Evolutionary conservation across 1,284 basidiomycete genomes (phyloP), one percentile per base, ranked within the genome.

Genomic region (Microbotryomycetes sp.): DNA sequence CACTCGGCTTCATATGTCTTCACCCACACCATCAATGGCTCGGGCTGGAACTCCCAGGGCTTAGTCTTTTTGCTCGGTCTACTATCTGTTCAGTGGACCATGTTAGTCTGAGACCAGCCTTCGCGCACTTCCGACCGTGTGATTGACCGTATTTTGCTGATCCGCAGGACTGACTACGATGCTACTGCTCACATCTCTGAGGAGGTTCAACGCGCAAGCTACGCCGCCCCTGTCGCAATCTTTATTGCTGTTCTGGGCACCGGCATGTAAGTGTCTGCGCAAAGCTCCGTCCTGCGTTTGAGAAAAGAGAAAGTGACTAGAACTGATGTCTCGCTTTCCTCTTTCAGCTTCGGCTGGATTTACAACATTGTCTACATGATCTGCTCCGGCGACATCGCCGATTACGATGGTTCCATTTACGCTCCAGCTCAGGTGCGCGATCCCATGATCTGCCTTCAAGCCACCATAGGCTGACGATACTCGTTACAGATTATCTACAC

Each of bases 31-130:
- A 75, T 83, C 58, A 90, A 92, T 72, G 80, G 83, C 63, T 87
- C 88, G 0, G 88, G 89, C 36, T 90, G 89, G 63, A 85, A 84
- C 81, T 86, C 84, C 72, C 82, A 80, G 36, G 91, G 89, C 0
- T 77, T 94, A 56, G 85, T 89, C 1, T 93, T 94, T 79, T 77
- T 93, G 56, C 86, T 96, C 66, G 92, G 92, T 29, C 77, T 96
- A 58, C 79, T 93, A 59, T 89, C 87, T 65, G 92, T 96, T 12
- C 89, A 94, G 76, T 94, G 88, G 89, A 90, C 88, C 61, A 86
- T 88, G 74, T 64, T 84, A 31, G 51, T 55, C 56, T 12, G 71
- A 69, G 48, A 14, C 74, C 71, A 19, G 70, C 73, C 48, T 56
- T 71, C n/a, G n/a, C n/a, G n/a, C n/a, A n/a, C n/a, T n/a, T n/a